Evolutionary conservation across 306 rosid genomes (phyloP), one percentile per base, ranked within the genome.

Genomic region (Lotus japonicus): DNA sequence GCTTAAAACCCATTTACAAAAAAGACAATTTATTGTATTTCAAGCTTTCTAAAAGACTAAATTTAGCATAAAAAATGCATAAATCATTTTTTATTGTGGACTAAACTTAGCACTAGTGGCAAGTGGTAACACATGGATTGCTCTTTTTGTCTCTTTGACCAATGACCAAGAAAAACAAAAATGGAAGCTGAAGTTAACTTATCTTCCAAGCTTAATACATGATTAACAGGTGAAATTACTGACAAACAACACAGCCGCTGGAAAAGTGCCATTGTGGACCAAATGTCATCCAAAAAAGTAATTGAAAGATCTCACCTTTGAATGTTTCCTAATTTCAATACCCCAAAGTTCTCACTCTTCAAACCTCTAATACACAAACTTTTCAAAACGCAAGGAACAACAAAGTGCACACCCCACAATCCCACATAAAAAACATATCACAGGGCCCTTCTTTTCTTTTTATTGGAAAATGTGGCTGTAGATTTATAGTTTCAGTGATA

Each of bases 301-400:
- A 79, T 31, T 79, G 86, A 76, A 61, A 74, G 74, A 74, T 65
- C 68, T 72, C 84, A 80, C 80, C 79, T 81, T 84, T 88, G 85
- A 88, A 81, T 74, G 71, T 79, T 92, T 74, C 74, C 94, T 80
- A 84, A 89, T 88, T 86, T 89, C 95, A 81, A 92, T 62, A n/a
- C n/a, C 65, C n/a, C 50, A 48, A 75, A 78, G 13, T 76, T 77
- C 79, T 77, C 79, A 68, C 82, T 80, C 82, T 91, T 86, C 84
- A 85, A 80, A 77, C 80, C 92, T 65, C 88, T 50, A 75, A 86
- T 86, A 85, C 81, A 50, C 72, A 51, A 65, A 78, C 85, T 87
- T 87, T 89, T 78, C 82, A 55, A 83, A 88, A 89, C 89, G 95
- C 84, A 79, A 80, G 77, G 77, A n/a, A 19, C 71, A 75, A 70